These are phyloP conservation scores for Pyricularia sp. DNA, from an alignment of 2,329 filamentous ascomycete genomes.

Conservation along the genomic window DNA sequence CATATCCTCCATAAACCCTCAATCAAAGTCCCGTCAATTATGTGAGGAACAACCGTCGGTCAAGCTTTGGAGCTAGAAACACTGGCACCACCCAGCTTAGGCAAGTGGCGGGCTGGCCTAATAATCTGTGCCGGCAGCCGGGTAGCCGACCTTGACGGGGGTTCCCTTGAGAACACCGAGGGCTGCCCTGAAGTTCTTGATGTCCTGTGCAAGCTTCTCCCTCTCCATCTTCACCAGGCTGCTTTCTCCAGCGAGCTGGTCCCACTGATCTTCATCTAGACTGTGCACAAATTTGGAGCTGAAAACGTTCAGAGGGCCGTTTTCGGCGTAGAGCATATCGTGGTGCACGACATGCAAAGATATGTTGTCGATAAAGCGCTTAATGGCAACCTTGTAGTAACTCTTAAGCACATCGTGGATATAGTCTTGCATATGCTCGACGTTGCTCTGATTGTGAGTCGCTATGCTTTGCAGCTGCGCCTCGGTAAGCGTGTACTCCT, in stretches of 20 bases:
- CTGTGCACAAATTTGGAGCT: not conserved
- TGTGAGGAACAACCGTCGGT: too few species aligned
- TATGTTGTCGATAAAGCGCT: slow-evolving; percentile 53
- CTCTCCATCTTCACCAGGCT: not conserved
- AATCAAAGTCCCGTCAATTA: too few species aligned
- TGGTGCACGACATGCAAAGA: slow-evolving; percentile 19
- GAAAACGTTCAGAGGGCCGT: slow-evolving; percentile 6
- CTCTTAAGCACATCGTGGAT: slow-evolving; percentile 50
- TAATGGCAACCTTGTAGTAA: slow-evolving; percentile 52
- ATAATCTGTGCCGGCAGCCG: too few species aligned
- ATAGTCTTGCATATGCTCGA: slow-evolving; percentile 23
- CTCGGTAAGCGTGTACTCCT: slow-evolving; percentile 15
- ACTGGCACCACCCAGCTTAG: too few species aligned
- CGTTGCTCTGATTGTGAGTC: slow-evolving; percentile 10
- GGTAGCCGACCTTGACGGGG: too few species aligned
- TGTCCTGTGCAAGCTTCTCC: not conserved
- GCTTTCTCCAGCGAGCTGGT: slow-evolving; percentile 2
- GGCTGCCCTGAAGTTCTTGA: not conserved
- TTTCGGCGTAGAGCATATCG: slow-evolving; percentile 7
- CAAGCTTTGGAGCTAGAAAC: too few species aligned
- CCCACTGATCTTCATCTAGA: slow-evolving; percentile 3
- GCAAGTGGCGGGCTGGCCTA: too few species aligned
- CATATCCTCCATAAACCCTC: too few species aligned
- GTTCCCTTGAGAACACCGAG: not conserved
- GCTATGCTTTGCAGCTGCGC: slow-evolving; percentile 14